Base-by-base conservation (phyloP, 2,329 filamentous ascomycete species). In the Stachybotrys elegans region DNA sequence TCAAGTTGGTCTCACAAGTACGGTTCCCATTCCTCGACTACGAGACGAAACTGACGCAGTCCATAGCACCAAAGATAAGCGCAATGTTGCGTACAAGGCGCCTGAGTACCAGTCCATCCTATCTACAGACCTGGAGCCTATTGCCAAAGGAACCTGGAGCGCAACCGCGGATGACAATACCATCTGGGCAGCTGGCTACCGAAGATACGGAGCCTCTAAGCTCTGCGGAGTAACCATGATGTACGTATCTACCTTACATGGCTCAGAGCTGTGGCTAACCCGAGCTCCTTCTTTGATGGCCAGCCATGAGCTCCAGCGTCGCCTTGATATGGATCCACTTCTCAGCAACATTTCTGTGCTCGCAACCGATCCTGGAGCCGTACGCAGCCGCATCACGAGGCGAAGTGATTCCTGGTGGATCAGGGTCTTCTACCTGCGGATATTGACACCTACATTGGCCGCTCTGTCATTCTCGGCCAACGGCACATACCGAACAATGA, bases 181-280 rank as follows among this genome's bases (percentile, higher is more conserved):
- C 11, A 57, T 52, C 54, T 50, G n/a, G n/a, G n/a, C 43, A 13
- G 44, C 52, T 5, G 65, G 63, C 11, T 59, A 50, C 43, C 57
- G 64, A 21, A 58, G 66, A 25, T 69, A 69, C 41, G 66, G 63
- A 12, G 66, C 63, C n/a, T 57, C 60, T 29, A 69, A 68, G 45
- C 56, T 68, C 8, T 68, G 59, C 47, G 53, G 48, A 14, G 53
- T 68, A 8, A 67, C 67, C 61, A 19, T 36, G 16, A 36, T 36
- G 34, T 36, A 5, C 5, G 34, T 36, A 17, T 5, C 13, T 12
- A 17, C 6, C 4, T 17, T 6, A 16, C 5, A 4, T 13, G 7
- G 7, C 17, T 5, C 12, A 13, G 11, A 20, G 21, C 14, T 32
- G 17, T 19, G 4, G 21, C 17, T 36, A 19, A 36, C 34, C 14